Conservation (phyloP, 495 filamentous ascomycete species). For the Parmelia sp. region DNA sequence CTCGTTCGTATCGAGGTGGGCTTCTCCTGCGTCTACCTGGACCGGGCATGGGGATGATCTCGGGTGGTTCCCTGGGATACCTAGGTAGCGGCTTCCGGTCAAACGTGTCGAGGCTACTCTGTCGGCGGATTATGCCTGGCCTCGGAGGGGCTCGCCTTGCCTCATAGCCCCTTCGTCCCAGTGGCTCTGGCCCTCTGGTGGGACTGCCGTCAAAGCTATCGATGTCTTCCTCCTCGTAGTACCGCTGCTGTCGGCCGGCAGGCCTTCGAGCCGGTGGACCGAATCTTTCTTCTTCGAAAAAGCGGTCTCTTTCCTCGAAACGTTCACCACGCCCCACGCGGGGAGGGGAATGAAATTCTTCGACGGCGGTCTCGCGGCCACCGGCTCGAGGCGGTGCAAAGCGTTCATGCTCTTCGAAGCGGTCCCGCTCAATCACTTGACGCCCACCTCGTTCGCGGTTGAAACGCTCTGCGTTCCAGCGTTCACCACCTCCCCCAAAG, state of each 20-base stretch:
- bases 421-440: constrained; percentile 39
- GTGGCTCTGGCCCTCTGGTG: constrained; percentile 27
- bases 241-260: constrained; percentile 34
- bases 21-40: constrained; percentile 33
- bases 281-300: constrained; percentile 50
- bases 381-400: constrained; percentile 20
- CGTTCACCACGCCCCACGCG: constrained; percentile 40
- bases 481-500: constrained; percentile 29
- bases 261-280: constrained; percentile 45
- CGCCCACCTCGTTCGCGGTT: constrained; percentile 44
- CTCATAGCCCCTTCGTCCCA: neutral
- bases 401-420: constrained; percentile 32
- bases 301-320: constrained; percentile 45
- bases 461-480: constrained; percentile 45
- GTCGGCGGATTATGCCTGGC: constrained; percentile 56
- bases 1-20: constrained; percentile 43
- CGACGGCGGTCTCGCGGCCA: constrained; percentile 30
- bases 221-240: constrained; percentile 48
- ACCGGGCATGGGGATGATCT: constrained; percentile 35
- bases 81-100: constrained; percentile 57
- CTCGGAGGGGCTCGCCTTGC: constrained; percentile 28
- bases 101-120: constrained; percentile 66
- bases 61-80: constrained; percentile 40
- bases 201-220: constrained; percentile 33
- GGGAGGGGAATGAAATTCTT: constrained; percentile 33